Evolutionary conservation across 2,329 filamentous ascomycete species (phyloP).

Genomic region (Lecanicillium sp.): DNA sequence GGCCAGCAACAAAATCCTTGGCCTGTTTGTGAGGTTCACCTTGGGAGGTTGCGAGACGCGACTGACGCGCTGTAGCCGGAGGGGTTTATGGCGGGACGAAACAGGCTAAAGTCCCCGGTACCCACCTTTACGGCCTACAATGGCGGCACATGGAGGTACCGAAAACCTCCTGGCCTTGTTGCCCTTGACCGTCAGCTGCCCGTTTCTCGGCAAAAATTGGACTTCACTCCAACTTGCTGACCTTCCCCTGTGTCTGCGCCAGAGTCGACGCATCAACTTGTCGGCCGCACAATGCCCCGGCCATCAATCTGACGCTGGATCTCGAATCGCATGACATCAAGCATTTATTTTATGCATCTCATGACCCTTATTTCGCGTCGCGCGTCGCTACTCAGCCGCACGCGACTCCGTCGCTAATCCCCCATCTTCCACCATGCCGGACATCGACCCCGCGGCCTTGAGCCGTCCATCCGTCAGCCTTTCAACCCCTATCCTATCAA

Average conservation of each 20-base stretch:
- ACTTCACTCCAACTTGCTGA: slow-evolving; percentile 25
- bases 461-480: slow-evolving; percentile 53
- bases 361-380: slow-evolving; percentile 34
- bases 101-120: background rate
- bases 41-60: slow-evolving; percentile 16
- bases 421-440: slow-evolving; percentile 44
- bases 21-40: slow-evolving; percentile 12
- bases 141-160: slow-evolving; percentile 12
- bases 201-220: slow-evolving; percentile 26
- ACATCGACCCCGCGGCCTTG: slow-evolving; percentile 63
- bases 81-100: slow-evolving; percentile 11
- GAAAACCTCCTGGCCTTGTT: slow-evolving; percentile 15
- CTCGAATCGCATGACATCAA: slow-evolving; percentile 33
- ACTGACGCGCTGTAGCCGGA: slow-evolving; percentile 13
- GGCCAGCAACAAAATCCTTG: background rate
- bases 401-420: slow-evolving; percentile 34
- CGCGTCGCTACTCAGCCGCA: slow-evolving; percentile 37
- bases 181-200: slow-evolving; percentile 12
- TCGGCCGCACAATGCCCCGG: slow-evolving; percentile 31
- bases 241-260: slow-evolving; percentile 16
- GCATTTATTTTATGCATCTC: slow-evolving; percentile 32
- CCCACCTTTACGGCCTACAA: background rate
- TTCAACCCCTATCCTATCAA: slow-evolving; percentile 50
- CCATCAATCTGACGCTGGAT: slow-evolving; percentile 34
- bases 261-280: slow-evolving; percentile 29